Evolutionary conservation across 2,329 filamentous ascomycete species (phyloP).

Genomic region (Cordyceps militaris): DNA sequence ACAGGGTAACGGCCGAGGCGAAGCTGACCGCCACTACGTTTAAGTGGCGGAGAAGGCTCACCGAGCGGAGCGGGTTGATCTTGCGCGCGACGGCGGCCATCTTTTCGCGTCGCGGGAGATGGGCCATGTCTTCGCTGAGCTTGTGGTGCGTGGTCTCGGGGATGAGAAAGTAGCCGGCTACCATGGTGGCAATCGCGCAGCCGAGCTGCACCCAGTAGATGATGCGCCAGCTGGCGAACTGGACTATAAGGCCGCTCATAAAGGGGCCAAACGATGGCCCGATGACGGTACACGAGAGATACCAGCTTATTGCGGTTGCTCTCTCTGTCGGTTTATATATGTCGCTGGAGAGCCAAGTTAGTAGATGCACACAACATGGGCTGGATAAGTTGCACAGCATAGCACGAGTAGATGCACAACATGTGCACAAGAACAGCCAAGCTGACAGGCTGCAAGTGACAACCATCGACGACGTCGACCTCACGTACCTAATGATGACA

Average conservation of each 20-base stretch:
- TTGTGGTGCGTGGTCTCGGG: conserved; percentile 66
- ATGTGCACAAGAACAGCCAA: not conserved
- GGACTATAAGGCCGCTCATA: conserved; percentile 70
- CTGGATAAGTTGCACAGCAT: too few relatives aligned
- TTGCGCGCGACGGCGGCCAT: conserved; percentile 50
- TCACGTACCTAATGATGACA: conserved; percentile 52
- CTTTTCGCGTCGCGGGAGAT: conserved; percentile 43
- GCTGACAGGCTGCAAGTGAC: not conserved
- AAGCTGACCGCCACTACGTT: conserved; percentile 56
- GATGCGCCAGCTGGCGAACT: conserved; percentile 62
- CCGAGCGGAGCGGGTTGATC: conserved; percentile 59
- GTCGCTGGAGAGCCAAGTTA: conserved; percentile 33
- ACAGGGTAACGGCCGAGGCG: conserved; percentile 57
- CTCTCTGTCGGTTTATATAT: conserved; percentile 60
- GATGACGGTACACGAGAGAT: conserved; percentile 62
- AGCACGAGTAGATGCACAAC: not conserved
- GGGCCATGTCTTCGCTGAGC: conserved; percentile 53
- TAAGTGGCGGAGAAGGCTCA: conserved; percentile 59
- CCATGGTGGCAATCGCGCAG: conserved; percentile 51
- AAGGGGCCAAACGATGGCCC: conserved; percentile 66
- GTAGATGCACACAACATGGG: conserved; percentile 11
- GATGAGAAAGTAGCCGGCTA: conserved; percentile 58
- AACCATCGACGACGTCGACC: conserved; percentile 19
- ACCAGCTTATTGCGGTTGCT: conserved; percentile 68
- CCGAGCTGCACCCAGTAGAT: conserved; percentile 75